A percentile compares a stretch with the other conserved stretches of the same genome.
These are phyloP conservation scores for Leccinum pachyderme DNA, from an alignment of 1,284 basidiomycete genomes.

Conservation along the genomic window DNA sequence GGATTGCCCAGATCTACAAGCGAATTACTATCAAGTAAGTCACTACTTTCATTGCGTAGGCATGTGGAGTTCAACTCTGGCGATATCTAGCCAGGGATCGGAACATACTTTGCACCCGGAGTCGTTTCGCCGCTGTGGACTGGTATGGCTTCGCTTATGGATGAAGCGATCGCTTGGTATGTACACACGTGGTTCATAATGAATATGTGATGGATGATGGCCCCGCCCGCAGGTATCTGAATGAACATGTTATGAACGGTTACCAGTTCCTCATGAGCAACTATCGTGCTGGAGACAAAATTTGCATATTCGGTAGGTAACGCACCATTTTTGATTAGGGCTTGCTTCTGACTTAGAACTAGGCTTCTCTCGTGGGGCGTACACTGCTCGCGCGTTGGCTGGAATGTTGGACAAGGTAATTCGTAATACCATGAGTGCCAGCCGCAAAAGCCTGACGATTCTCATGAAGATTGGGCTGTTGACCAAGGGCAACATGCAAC, in stretches of 20 bases:
- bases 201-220: not conserved
- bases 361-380: slow-evolving; percentile 77
- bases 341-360: slow-evolving; percentile 4
- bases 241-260: slow-evolving; percentile 60
- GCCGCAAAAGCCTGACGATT: not conserved
- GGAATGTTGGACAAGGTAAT: slow-evolving; percentile 55
- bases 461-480: slow-evolving; percentile 53
- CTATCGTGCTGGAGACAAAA: slow-evolving; percentile 54
- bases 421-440: not conserved
- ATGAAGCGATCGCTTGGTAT: slow-evolving; percentile 61
- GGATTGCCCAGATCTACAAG: slow-evolving; percentile 51
- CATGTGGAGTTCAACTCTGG: not conserved
- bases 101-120: slow-evolving; percentile 59
- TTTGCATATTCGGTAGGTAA: slow-evolving; percentile 57
- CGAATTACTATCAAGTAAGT: slow-evolving; percentile 67
- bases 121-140: slow-evolving; percentile 49
- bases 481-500: slow-evolving; percentile 53
- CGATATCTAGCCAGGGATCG: slow-evolving; percentile 51
- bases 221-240: slow-evolving; percentile 48
- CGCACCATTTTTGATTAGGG: not conserved
- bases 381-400: slow-evolving; percentile 72
- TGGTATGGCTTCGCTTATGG: slow-evolving; percentile 50
- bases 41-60: not conserved
- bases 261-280: slow-evolving; percentile 71
- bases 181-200: slow-evolving; percentile 9